Base-by-base conservation (phyloP, 2,329 filamentous ascomycete genomes). In the Phyllosticta citrichinensis region DNA sequence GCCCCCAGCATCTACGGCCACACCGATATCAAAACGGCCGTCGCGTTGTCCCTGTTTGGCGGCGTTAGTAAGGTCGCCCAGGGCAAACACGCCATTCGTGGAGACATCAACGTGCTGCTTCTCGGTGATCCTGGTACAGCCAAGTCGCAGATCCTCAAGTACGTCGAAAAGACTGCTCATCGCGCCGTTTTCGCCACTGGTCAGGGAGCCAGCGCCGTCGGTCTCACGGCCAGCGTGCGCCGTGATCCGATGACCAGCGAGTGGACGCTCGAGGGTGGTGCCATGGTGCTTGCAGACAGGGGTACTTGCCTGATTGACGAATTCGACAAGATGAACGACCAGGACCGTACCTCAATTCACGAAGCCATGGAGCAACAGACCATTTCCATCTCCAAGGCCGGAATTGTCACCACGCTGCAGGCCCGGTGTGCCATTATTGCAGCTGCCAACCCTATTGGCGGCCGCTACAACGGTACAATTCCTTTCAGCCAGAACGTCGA, bases 281-380 rank as follows among this genome's bases (percentile, higher is more conserved):
- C 94, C 33, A 97, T 99, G 94, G 94, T 99, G 3, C 84, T 99
- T 19, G 94, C 94, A 3, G 94, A 99, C 66, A 92, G 92, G 2
- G 94, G 94, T 68, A 93, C 97, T 0, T 94, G 97, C 10, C 97
- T 94, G 75, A 99, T 99, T 68, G 94, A 99, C 71, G 94, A 99
- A 76, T 99, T 99, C 71, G 94, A 99, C 79, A 99, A 99, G 80
- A 99, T 99, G 94, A 84, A 94, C 64, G 94, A 99, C 71, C 94
- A 99, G 74, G 94, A 99, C 69, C 84, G 94, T 67, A 94, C 97
- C 6, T 94, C 94, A 1, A 99, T 99, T 66, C 94, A 99, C 80
- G 94, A 99, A 82, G 94, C 94, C 62, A 99, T 99, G 94, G 94
- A 99, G 73, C 94, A 99, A 77, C 94, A 99, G 75, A 99, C 94